A percentile compares a stretch with the other conserved stretches of the same genome.
phyloP scores from a whole-genome alignment of 148 eudicot species.

The Rhododendron ferrugineum region DNA sequence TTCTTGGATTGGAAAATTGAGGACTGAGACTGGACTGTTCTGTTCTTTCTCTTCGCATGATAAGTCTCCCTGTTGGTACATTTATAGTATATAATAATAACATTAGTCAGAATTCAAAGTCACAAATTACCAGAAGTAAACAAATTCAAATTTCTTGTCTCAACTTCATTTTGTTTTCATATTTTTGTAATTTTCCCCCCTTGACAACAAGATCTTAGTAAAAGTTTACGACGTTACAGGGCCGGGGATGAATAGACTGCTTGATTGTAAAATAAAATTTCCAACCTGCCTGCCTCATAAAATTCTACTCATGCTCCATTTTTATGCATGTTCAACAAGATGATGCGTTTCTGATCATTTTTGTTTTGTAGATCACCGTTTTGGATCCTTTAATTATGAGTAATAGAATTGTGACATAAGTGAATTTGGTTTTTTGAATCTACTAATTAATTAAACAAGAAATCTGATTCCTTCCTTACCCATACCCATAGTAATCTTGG shows the following conservation, averaged over 20 bases:
- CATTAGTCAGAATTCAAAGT: not conserved
- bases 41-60: slow-evolving; percentile 40
- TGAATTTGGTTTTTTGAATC: too few species aligned
- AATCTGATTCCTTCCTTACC: not conserved
- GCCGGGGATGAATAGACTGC: not conserved
- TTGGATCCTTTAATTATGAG: too few species aligned
- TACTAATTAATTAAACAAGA: too few species aligned
- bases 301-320: too few species aligned
- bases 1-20: slow-evolving; percentile 47
- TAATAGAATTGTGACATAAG: too few species aligned
- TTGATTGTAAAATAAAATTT: not conserved
- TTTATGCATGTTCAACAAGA: too few species aligned
- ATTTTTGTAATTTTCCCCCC: too few species aligned
- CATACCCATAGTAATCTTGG: not conserved
- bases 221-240: not conserved
- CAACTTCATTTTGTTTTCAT: not conserved
- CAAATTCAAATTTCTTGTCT: not conserved
- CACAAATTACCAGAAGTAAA: not conserved
- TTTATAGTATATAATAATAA: not conserved
- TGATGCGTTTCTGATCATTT: too few species aligned
- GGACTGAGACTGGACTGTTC: slow-evolving; percentile 61
- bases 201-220: not conserved
- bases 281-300: too few species aligned
- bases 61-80: slow-evolving; percentile 19
- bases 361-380: too few species aligned